phyloP scores from a whole-genome alignment of 768 basidiomycete species.

The Suillus subluteus region DNA sequence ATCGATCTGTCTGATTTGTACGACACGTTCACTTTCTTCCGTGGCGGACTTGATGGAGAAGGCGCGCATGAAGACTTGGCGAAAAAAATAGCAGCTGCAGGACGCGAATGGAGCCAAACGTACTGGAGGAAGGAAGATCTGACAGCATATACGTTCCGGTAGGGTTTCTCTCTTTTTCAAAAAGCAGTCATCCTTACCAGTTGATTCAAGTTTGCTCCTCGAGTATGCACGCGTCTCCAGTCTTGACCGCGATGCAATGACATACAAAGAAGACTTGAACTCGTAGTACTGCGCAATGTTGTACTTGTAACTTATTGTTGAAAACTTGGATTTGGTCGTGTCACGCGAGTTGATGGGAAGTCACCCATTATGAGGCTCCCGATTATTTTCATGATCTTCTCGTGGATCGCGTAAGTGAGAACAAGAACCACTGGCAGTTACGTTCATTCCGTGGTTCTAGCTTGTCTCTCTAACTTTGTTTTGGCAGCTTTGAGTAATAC shows the following conservation, averaged over 20 bases:
- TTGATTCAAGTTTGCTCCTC: slow-evolving; percentile 43
- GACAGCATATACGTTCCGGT: slow-evolving; percentile 63
- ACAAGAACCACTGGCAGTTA: not conserved
- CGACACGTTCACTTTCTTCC: slow-evolving; percentile 75
- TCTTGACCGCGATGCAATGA: slow-evolving; percentile 44
- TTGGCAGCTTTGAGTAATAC: too few species aligned
- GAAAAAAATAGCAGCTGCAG: slow-evolving; percentile 55
- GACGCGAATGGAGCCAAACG: slow-evolving; percentile 56
- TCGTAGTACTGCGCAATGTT: not conserved
- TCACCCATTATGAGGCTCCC: too few species aligned
- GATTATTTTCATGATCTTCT: too few species aligned
- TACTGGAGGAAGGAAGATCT: slow-evolving; percentile 68
- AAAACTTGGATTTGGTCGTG: too few species aligned
- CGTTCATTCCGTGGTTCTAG: too few species aligned
- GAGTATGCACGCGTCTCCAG: slow-evolving; percentile 58
- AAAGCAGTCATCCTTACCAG: not conserved
- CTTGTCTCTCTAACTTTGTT: too few species aligned
- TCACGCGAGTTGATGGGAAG: too few species aligned
- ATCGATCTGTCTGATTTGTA: slow-evolving; percentile 68
- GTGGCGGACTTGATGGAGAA: slow-evolving; percentile 59
- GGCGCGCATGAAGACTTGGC: slow-evolving; percentile 65
- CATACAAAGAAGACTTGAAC: slow-evolving; percentile 22
- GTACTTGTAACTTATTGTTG: too few species aligned
- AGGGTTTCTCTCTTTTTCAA: slow-evolving; percentile 18
- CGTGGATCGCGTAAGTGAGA: not conserved